Evolutionary conservation across 345 rosid genomes (phyloP).

Genomic region (Lepidium africanum): DNA sequence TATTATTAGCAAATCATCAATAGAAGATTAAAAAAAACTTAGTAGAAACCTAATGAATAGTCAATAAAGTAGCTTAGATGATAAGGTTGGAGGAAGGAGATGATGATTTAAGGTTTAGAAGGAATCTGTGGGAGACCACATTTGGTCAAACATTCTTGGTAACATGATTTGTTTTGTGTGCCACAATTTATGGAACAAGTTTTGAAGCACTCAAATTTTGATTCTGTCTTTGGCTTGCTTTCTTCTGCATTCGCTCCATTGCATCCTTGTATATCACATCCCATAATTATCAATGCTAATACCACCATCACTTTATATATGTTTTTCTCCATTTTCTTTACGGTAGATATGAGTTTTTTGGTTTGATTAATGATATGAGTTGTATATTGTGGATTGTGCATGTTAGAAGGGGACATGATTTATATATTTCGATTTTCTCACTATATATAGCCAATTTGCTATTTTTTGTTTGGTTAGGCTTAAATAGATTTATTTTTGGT

Average conservation of each 20-base stretch:
- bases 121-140: constrained; percentile 14
- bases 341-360: no score
- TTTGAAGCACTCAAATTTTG: constrained; percentile 10
- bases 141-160: constrained; percentile 7
- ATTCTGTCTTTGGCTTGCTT: not conserved
- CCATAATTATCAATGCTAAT: constrained; percentile 10
- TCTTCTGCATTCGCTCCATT: not conserved
- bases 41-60: no score
- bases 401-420: no score
- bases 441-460: no score
- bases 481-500: no score
- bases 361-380: no score
- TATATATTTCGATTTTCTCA: no score
- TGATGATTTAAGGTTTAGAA: not conserved
- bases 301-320: constrained; percentile 3
- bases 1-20: not conserved
- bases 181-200: constrained; percentile 21
- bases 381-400: no score
- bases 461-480: no score
- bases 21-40: not conserved
- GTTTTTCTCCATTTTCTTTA: constrained; percentile 7
- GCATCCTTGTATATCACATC: constrained; percentile 19
- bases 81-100: not conserved
- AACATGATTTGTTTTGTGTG: constrained; percentile 16
- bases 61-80: not conserved